A percentile compares a stretch with the other conserved stretches of the same genome.
These are phyloP conservation scores for Neofusicoccum ribis DNA, from an alignment of 2,329 filamentous ascomycete genomes.

Conservation along the genomic window DNA sequence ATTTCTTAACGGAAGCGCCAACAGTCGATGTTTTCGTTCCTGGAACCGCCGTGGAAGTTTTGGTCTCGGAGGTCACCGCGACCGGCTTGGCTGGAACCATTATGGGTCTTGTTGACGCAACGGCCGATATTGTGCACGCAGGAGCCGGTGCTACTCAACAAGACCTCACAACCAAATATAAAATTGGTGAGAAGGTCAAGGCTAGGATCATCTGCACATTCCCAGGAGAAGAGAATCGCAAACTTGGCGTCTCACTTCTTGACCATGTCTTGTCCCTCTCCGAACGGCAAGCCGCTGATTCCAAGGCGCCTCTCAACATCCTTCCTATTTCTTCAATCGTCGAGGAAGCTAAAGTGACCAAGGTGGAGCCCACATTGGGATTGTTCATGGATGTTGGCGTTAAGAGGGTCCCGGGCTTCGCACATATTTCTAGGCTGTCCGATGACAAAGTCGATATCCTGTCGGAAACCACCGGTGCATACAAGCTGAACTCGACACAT, in stretches of 20 bases:
- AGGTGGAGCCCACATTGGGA: conserved; percentile 77
- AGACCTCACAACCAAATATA: conserved; percentile 75
- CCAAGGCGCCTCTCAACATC: conserved; percentile 55
- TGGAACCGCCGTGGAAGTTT: conserved; percentile 82
- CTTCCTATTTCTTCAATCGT: conserved; percentile 74
- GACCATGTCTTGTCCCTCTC: conserved; percentile 77
- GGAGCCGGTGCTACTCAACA: conserved; percentile 69
- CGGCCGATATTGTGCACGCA: conserved; percentile 87
- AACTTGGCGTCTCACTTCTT: conserved; percentile 83
- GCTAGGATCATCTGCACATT: conserved; percentile 87
- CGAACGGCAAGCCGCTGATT: conserved; percentile 36
- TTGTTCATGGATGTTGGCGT: conserved; percentile 75
- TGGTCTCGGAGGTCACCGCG: conserved; percentile 73
- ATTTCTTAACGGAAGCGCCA: conserved; percentile 71
- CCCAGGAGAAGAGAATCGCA: conserved; percentile 73
- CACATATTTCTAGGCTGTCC: conserved; percentile 89
- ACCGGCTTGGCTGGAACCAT: conserved; percentile 86
- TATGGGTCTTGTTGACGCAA: conserved; percentile 87
- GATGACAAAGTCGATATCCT: conserved; percentile 87
- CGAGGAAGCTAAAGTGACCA: conserved; percentile 74
- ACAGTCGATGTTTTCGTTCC: conserved; percentile 89
- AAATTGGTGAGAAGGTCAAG: conserved; percentile 79
- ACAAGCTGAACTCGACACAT: conserved; percentile 75
- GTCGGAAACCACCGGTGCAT: conserved; percentile 73
- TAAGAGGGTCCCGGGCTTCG: conserved; percentile 74